A percentile compares a stretch with the other conserved stretches of the same genome.
Conservation (phyloP, 2,329 filamentous ascomycete species). For the Grosmannia clavigera region DNA sequence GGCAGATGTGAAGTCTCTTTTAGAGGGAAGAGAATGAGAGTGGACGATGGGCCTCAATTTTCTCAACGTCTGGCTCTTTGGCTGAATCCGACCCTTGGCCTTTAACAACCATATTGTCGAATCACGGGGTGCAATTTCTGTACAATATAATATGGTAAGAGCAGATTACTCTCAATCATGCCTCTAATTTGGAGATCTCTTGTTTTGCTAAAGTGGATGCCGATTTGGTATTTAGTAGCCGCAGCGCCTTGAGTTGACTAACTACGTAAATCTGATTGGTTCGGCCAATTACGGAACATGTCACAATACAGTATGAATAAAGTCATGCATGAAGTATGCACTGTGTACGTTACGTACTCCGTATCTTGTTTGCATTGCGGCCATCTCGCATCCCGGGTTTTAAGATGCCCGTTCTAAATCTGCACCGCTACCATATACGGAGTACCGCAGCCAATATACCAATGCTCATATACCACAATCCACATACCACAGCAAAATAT, state of each 20-base stretch:
- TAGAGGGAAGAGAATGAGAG: slow-evolving; percentile 2
- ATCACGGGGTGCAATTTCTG: too few species aligned
- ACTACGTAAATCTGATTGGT: slow-evolving; percentile 17
- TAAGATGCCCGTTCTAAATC: not conserved
- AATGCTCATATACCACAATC: not conserved
- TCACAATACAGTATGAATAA: not conserved
- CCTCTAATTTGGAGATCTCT: too few species aligned
- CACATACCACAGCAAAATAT: not conserved
- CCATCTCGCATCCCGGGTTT: not conserved
- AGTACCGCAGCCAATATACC: not conserved
- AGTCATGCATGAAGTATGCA: not conserved
- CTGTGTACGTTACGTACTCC: not conserved
- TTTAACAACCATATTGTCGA: too few species aligned
- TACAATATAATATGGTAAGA: too few species aligned
- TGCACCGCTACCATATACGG: not conserved
- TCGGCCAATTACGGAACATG: slow-evolving; percentile 12
- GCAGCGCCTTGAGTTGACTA: slow-evolving; percentile 15
- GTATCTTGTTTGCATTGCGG: not conserved
- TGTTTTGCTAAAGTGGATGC: not conserved
- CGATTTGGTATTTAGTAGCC: not conserved
- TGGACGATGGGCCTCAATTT: not conserved
- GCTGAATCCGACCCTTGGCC: not conserved
- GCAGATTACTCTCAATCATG: too few species aligned
- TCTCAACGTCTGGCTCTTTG: not conserved
- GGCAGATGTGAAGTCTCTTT: slow-evolving; percentile 29